Conservation (phyloP, 2,329 filamentous ascomycete genomes). For the Leptographium lundbergii region DNA sequence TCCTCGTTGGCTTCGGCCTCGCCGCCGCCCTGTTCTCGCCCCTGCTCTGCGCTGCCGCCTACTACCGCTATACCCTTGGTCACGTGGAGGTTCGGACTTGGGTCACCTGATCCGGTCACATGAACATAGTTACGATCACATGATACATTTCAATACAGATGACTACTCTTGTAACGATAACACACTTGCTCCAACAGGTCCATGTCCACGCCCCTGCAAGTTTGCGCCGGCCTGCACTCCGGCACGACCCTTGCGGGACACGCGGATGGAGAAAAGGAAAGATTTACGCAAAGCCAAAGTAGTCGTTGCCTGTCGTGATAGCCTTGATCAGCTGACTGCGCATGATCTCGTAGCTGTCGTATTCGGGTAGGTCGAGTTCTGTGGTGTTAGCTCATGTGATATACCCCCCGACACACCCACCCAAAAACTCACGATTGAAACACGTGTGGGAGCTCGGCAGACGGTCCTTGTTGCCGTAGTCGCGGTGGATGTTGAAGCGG, state of each 20-base stretch:
- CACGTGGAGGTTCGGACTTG: not conserved
- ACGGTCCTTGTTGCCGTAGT: constrained; percentile 92
- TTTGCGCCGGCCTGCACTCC: constrained; percentile 6
- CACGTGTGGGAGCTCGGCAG: constrained; percentile 95
- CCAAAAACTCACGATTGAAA: constrained; percentile 86
- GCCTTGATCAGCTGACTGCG: constrained; percentile 83
- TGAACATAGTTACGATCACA: not conserved
- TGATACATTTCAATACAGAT: not conserved
- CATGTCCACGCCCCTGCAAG: too few species aligned
- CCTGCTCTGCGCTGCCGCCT: not conserved
- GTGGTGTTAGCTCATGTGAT: constrained; percentile 3
- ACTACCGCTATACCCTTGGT: not conserved
- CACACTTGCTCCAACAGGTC: too few species aligned
- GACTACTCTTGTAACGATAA: too few species aligned
- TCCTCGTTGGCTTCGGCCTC: not conserved
- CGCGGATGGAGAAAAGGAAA: not conserved
- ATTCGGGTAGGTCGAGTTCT: constrained; percentile 98
- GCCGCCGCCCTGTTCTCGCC: not conserved
- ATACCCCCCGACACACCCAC: not conserved
- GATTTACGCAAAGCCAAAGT: constrained; percentile 82
- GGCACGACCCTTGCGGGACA: not conserved
- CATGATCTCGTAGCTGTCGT: constrained; percentile 87
- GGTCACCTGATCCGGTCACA: too few species aligned
- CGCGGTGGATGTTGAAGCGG: constrained; percentile 96
- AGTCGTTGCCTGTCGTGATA: constrained; percentile 95